These are phyloP conservation scores for Pleoardoris graminearum DNA, from an alignment of 2,329 filamentous ascomycete species.

Conservation along the genomic window DNA sequence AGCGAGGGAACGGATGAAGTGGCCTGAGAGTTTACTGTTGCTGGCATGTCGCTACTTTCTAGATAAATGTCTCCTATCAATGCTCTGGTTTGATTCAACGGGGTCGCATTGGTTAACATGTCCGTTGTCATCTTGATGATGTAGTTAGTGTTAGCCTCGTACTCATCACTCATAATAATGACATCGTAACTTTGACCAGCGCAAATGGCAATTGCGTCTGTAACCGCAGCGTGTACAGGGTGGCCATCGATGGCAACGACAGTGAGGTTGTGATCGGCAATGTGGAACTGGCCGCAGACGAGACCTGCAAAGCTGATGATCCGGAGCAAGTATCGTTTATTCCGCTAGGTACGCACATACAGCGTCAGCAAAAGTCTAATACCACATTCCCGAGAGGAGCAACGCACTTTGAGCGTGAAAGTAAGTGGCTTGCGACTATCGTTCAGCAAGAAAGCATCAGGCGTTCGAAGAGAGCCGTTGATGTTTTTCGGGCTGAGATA, in stretches of 20 bases:
- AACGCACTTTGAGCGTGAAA: conserved; percentile 40
- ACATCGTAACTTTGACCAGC: conserved; percentile 43
- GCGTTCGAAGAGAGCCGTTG: conserved; percentile 65
- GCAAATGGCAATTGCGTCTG: conserved; percentile 42
- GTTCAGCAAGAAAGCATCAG: conserved; percentile 70
- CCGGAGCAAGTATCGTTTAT: conserved; percentile 72
- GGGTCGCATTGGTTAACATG: conserved; percentile 51
- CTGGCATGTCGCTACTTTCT: conserved; percentile 41
- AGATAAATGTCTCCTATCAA: conserved; percentile 23
- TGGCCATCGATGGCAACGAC: conserved; percentile 26
- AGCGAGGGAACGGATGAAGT: neutral
- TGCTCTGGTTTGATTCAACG: conserved; percentile 14
- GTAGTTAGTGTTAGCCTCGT: conserved; percentile 61
- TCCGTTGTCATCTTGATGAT: conserved; percentile 54
- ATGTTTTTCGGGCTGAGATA: conserved; percentile 53
- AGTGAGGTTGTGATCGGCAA: conserved; percentile 11
- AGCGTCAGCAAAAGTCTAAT: neutral
- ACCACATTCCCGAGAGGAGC: neutral
- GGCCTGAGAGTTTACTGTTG: no score
- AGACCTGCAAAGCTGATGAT: conserved; percentile 74
- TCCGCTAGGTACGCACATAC: conserved; percentile 52
- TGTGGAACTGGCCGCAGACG: conserved; percentile 49
- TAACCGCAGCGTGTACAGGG: conserved; percentile 42
- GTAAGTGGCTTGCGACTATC: conserved; percentile 63
- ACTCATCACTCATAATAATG: conserved; percentile 22